These are phyloP conservation scores for Pythium chondricola DNA, from an alignment of 352 stramenopile species.

Conservation along the genomic window DNA sequence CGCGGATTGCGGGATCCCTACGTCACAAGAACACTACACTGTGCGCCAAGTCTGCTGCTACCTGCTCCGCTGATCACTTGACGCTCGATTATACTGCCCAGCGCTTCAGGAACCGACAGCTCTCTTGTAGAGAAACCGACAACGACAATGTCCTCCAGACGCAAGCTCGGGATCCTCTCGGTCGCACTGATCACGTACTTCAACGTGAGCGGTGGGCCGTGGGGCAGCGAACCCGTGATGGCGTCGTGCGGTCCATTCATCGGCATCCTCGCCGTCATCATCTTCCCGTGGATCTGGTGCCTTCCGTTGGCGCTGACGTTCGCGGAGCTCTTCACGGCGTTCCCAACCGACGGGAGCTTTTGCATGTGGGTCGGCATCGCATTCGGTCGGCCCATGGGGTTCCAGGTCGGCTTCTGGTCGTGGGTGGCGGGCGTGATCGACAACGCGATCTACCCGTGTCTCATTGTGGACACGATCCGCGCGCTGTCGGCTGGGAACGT, in stretches of 20 bases:
- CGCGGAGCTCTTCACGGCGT: slow-evolving; percentile 67
- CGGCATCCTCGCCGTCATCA: slow-evolving; percentile 45
- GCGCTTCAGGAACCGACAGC: too few species aligned
- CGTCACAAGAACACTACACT: too few species aligned
- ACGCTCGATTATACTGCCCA: too few species aligned
- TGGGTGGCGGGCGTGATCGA: slow-evolving; percentile 78
- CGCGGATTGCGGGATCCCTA: too few species aligned
- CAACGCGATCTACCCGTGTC: slow-evolving; percentile 76
- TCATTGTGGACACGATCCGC: slow-evolving; percentile 62
- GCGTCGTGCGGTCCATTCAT: slow-evolving; percentile 77
- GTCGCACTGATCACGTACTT: slow-evolving; percentile 88
- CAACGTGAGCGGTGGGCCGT: slow-evolving; percentile 90
- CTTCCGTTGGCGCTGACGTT: slow-evolving; percentile 61
- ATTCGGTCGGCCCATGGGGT: slow-evolving; percentile 70
- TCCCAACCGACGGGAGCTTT: slow-evolving; percentile 66
- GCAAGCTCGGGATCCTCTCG: slow-evolving; percentile 58
- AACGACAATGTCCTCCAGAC: too few species aligned
- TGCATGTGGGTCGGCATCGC: slow-evolving; percentile 70
- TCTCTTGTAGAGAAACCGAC: too few species aligned
- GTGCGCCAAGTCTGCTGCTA: too few species aligned
- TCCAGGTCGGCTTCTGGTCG: slow-evolving; percentile 80
- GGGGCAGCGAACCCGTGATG: slow-evolving; percentile 92
- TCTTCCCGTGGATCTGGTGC: slow-evolving; percentile 70
- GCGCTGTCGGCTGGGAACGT: too few species aligned
- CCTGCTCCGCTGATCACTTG: too few species aligned